A percentile compares a stretch with the other conserved stretches of the same genome.
phyloP scores from a whole-genome alignment of 371 early-diverging fungal species.

The Blakeslea trispora region DNA sequence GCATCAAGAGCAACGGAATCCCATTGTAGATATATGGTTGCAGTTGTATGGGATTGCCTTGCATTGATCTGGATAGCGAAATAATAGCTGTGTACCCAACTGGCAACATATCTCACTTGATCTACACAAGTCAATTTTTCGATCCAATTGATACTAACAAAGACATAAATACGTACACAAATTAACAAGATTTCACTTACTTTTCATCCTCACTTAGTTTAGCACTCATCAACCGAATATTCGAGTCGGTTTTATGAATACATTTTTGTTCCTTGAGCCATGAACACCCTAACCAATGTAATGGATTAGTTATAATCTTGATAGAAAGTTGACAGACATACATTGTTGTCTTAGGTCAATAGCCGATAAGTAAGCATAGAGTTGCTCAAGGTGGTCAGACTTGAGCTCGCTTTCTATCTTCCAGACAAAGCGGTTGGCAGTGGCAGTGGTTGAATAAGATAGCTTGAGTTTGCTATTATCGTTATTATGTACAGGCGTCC shows the following conservation, averaged over 20 bases:
- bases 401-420: constrained; percentile 9
- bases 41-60: too few species aligned
- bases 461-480: background rate
- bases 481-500: constrained; percentile 12
- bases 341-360: constrained; percentile 13
- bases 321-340: too few species aligned
- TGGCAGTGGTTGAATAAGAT: background rate
- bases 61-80: constrained; percentile 20
- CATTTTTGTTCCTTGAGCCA: constrained; percentile 10
- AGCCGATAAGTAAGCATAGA: constrained; percentile 6
- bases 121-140: constrained; percentile 11
- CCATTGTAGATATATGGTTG: constrained; percentile 28
- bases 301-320: too few species aligned
- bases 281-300: constrained; percentile 21
- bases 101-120: constrained; percentile 11
- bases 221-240: constrained; percentile 13
- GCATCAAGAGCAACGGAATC: background rate
- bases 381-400: background rate
- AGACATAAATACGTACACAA: background rate
- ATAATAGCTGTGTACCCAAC: constrained; percentile 7
- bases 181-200: background rate
- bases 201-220: constrained; percentile 4
- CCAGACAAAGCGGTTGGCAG: too few species aligned
- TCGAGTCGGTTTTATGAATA: background rate
- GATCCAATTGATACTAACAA: background rate